These are phyloP conservation scores for Pyrenula aspistea DNA, from an alignment of 495 filamentous ascomycete genomes.

Conservation along the genomic window DNA sequence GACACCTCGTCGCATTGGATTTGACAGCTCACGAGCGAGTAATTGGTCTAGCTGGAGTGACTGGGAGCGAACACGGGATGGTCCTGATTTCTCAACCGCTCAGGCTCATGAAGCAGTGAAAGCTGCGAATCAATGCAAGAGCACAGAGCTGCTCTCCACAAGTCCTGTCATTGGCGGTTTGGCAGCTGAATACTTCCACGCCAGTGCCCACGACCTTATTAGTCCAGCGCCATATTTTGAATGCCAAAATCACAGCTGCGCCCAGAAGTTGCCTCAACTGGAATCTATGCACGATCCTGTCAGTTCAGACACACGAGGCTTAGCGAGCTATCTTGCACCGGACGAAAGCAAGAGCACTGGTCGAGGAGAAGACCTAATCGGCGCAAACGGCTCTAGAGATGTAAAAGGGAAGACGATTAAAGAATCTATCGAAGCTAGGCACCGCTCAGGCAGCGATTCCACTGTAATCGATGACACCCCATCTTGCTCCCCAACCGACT, in stretches of 20 bases:
- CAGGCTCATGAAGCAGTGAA: background rate
- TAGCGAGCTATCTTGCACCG: background rate
- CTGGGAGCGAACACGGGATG: background rate
- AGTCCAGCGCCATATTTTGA: constrained; percentile 36
- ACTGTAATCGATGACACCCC: constrained; percentile 18
- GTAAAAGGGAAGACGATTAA: too few species aligned
- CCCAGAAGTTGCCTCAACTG: constrained; percentile 7
- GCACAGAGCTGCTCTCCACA: background rate
- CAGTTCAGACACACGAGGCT: background rate
- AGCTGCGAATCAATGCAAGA: background rate
- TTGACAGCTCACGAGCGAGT: constrained; percentile 2
- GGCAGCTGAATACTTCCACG: constrained; percentile 42
- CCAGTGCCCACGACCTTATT: constrained; percentile 37
- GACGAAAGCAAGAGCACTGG: background rate
- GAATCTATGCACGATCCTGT: background rate
- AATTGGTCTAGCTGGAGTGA: background rate
- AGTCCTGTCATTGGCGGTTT: constrained; percentile 12
- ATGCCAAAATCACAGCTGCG: constrained; percentile 35
- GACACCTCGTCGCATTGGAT: constrained; percentile 16
- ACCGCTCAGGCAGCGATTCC: constrained; percentile 9
- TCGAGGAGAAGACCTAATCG: background rate
- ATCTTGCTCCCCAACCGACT: constrained; percentile 17
- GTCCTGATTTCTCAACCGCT: background rate
- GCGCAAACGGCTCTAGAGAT: background rate
- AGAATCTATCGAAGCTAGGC: background rate